Evolutionary conservation across 1,284 basidiomycete species (phyloP).

Genomic region (Ceratobasidium sp.): DNA sequence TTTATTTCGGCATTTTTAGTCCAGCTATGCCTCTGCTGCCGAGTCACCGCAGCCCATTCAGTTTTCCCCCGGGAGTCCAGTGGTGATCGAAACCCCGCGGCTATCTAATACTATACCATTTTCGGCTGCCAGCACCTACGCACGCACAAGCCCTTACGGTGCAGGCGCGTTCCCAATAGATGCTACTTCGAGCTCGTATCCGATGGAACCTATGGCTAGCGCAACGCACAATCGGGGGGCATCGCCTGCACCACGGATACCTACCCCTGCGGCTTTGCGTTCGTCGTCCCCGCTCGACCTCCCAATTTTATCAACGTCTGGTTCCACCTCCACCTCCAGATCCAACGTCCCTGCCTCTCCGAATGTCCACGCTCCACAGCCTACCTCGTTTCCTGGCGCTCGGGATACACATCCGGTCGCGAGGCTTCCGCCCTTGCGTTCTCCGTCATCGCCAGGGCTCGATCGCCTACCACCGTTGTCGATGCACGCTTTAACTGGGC

Average conservation of each 20-base stretch:
- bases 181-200: not conserved
- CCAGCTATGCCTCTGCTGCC: constrained; percentile 32
- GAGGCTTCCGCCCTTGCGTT: not conserved
- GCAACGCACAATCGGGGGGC: not conserved
- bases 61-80: constrained; percentile 1
- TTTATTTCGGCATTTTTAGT: constrained; percentile 19
- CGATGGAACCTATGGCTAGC: not conserved
- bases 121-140: not conserved
- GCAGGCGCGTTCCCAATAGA: no score
- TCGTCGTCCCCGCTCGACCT: constrained; percentile 20
- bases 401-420: not conserved
- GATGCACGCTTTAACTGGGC: constrained; percentile 9
- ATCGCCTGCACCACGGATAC: constrained; percentile 27
- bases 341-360: not conserved
- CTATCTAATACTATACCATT: not conserved
- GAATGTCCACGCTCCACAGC: not conserved
- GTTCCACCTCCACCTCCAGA: not conserved
- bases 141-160: no score
- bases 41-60: constrained; percentile 18
- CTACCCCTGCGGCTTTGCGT: constrained; percentile 25
- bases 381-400: not conserved
- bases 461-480: constrained; percentile 7
- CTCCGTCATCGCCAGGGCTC: not conserved
- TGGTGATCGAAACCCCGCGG: not conserved
- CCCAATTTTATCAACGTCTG: constrained; percentile 1